Evolutionary conservation across 371 early-diverging fungal genomes (phyloP).

Genomic region (Apophysomyces sp.): DNA sequence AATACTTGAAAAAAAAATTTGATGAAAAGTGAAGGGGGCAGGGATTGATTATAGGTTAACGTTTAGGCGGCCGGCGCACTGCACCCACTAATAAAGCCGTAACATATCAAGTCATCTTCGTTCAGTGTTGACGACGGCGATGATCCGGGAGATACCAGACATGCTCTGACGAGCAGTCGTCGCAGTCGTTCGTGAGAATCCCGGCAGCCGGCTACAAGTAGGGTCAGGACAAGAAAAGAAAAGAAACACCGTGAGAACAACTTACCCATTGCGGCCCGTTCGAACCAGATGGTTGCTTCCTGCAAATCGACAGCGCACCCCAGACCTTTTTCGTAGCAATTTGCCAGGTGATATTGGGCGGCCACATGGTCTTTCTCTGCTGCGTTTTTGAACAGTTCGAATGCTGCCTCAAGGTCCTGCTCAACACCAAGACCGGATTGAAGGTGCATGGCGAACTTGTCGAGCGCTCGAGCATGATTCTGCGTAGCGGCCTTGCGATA

Average conservation of each 20-base stretch:
- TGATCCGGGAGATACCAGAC: conserved; percentile 36
- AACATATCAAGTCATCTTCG: conserved; percentile 34
- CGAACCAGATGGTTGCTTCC: conserved; percentile 68
- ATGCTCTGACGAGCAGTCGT: conserved; percentile 47
- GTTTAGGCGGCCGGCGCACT: conserved; percentile 56
- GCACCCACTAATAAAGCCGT: conserved; percentile 42
- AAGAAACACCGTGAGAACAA: background rate
- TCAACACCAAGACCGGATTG: conserved; percentile 72
- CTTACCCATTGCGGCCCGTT: conserved; percentile 59
- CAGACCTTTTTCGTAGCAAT: conserved; percentile 67
- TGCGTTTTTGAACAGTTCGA: conserved; percentile 56
- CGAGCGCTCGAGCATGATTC: conserved; percentile 70
- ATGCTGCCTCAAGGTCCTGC: conserved; percentile 54
- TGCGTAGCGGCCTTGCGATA: conserved; percentile 66
- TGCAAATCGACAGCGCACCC: conserved; percentile 59
- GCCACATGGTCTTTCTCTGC: conserved; percentile 62
- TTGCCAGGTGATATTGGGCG: conserved; percentile 65
- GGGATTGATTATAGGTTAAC: background rate
- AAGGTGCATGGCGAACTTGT: conserved; percentile 79
- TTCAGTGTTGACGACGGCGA: conserved; percentile 18
- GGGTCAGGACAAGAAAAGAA: background rate
- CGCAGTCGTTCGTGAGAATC: conserved; percentile 54
- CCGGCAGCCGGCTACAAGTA: conserved; percentile 49
- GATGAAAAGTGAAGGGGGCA: background rate
- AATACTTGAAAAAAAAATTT: background rate